Evolutionary conservation across 192 early-diverging fungal genomes (phyloP), one percentile per base, ranked within the genome.

Genomic region (Glomus cerebriforme): DNA sequence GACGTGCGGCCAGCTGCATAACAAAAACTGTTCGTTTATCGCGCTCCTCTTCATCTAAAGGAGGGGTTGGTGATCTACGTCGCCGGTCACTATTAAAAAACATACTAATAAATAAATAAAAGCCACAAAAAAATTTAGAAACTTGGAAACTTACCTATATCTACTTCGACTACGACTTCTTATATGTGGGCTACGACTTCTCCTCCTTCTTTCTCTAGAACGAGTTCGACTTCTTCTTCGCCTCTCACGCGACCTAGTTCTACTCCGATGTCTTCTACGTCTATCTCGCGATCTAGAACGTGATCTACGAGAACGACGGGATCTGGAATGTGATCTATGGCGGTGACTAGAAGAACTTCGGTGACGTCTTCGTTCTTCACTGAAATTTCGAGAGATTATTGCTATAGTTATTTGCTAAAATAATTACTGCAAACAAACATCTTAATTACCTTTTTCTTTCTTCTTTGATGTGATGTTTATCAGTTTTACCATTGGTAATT

Each of bases 21-120:
- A 95, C 92, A 88, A 99, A 96, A 17, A 99, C 95, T 1, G 97
- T 99, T 76, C 97, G 90, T 84, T 91, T 86, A 79, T 97, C 95
- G 54, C 96, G 92, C 76, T 96, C 92, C 12, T 88, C 86, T 77
- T 92, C 92, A 71, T 88, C 87, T 70, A 94, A 82, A n/a, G 84
- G 86, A 8, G 93, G 91, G 49, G 92, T 92, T 24, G 90, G 87
- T 43, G 92, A 93, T 79, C 90, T 76, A 60, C 85, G 77, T 24
- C 88, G 82, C 32, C 85, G 80, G 59, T 83, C 74, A 71, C 79
- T 78, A 81, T 32, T 22, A n/a, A 65, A 67, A 12, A 47, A 43
- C 19, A 49, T 59, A 24, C 39, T 6, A 7, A 80, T 82, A 26
- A 17, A 63, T 37, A 26, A 34, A 15, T 77, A 17, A 5, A 72